Evolutionary conservation across 805 yeast genomes (phyloP).

Genomic region (Barnettozyma wickerhamii): DNA sequence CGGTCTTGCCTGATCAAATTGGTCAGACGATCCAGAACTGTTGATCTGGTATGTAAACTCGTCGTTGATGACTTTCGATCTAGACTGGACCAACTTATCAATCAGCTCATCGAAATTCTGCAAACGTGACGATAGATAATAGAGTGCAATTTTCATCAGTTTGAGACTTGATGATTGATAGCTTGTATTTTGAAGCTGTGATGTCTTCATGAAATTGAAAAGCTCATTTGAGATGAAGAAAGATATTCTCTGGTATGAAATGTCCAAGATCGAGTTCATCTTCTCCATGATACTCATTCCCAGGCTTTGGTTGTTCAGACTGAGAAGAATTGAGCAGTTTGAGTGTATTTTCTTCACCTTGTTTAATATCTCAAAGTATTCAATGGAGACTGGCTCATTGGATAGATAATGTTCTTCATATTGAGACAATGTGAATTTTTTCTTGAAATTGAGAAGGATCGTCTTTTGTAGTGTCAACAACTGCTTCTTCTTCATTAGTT

Average conservation of each 20-base stretch:
- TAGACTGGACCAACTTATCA: constrained; percentile 57
- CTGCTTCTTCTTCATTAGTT: constrained; percentile 18
- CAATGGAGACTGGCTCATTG: constrained; percentile 37
- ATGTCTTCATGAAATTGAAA: constrained; percentile 11
- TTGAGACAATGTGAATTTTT: constrained; percentile 63
- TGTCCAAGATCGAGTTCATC: constrained; percentile 46
- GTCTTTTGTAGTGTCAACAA: constrained; percentile 40
- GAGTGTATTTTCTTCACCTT: constrained; percentile 63
- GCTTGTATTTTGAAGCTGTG: constrained; percentile 13
- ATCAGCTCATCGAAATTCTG: constrained; percentile 57
- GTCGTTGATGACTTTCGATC: constrained; percentile 58
- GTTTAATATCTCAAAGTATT: constrained; percentile 55
- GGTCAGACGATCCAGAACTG: constrained; percentile 18
- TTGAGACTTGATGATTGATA: constrained; percentile 11
- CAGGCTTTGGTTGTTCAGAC: constrained; percentile 60
- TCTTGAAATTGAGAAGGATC: constrained; percentile 49
- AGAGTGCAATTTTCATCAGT: constrained; percentile 30
- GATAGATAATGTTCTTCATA: constrained; percentile 61
- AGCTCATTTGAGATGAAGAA: constrained; percentile 34
- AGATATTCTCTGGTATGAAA: constrained; percentile 52
- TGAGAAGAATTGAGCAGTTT: constrained; percentile 65
- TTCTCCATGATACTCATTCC: constrained; percentile 64
- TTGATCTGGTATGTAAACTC: constrained; percentile 62
- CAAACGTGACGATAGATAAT: constrained; percentile 36
- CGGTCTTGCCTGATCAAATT: constrained; percentile 34